Conservation (phyloP, 2,329 filamentous ascomycete genomes). For the Fusarium vanettenii region DNA sequence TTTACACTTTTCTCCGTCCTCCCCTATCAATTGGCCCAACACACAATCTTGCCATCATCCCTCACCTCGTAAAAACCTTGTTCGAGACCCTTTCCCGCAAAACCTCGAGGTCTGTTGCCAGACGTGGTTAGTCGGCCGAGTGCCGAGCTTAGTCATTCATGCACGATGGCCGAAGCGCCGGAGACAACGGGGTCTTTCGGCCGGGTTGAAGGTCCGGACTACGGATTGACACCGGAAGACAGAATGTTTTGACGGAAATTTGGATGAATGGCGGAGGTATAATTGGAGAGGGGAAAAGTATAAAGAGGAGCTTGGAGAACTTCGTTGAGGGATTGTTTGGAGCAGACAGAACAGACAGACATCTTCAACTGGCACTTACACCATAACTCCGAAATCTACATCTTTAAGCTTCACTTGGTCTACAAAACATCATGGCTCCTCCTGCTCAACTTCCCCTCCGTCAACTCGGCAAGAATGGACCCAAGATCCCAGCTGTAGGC, state of each 20-base stretch:
- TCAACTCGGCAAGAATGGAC: conserved; percentile 62
- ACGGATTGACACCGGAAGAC: background rate
- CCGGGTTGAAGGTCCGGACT: background rate
- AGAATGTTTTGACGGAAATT: background rate
- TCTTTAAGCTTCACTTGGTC: background rate
- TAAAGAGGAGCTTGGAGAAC: conserved; percentile 1
- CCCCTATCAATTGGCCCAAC: background rate
- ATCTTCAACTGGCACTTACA: background rate
- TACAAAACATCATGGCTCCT: conserved; percentile 28
- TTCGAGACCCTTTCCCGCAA: background rate
- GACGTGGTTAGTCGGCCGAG: background rate
- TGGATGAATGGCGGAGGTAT: background rate
- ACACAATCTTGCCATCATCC: background rate
- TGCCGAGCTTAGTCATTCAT: conserved; percentile 34
- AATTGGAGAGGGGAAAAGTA: background rate
- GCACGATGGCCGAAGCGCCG: conserved; percentile 14
- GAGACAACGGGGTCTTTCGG: conserved; percentile 26
- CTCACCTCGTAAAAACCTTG: background rate
- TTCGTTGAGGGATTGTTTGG: background rate
- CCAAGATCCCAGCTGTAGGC: conserved; percentile 61
- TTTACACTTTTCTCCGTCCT: background rate
- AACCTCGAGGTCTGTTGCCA: background rate
- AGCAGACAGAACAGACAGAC: background rate
- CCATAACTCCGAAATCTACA: background rate
- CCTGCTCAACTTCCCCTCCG: conserved; percentile 33